Evolutionary conservation across 768 basidiomycete species (phyloP).

Genomic region (Suillus placidus): DNA sequence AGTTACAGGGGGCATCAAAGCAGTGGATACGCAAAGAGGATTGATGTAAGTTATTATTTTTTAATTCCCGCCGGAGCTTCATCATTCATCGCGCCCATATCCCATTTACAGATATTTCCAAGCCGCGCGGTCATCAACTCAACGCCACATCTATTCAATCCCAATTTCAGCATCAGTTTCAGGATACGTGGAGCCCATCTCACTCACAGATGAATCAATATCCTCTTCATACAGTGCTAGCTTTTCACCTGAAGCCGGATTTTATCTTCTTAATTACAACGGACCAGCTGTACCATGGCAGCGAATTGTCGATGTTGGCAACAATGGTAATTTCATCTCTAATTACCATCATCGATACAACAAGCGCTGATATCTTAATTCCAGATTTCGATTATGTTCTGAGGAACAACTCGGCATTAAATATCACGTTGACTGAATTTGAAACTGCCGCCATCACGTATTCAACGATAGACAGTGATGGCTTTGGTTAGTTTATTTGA

Average conservation of each 20-base stretch:
- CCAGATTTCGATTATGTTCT: constrained; percentile 67
- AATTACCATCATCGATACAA: constrained; percentile 4
- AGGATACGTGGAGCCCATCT: constrained; percentile 40
- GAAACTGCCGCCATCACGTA: constrained; percentile 70
- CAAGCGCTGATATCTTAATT: constrained; percentile 6
- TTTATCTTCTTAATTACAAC: constrained; percentile 76
- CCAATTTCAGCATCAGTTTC: constrained; percentile 58
- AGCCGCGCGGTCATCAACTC: constrained; percentile 81
- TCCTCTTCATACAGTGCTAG: constrained; percentile 62
- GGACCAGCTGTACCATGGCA: constrained; percentile 92
- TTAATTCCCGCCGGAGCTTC: constrained; percentile 34
- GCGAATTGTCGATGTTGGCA: constrained; percentile 62
- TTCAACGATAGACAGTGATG: constrained; percentile 78
- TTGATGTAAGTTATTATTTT: constrained; percentile 60
- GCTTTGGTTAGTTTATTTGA: constrained; percentile 57
- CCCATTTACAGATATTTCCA: constrained; percentile 73
- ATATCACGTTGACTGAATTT: constrained; percentile 64
- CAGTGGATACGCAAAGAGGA: constrained; percentile 66
- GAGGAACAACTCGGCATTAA: constrained; percentile 69
- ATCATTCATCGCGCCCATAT: constrained; percentile 22
- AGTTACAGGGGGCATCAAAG: constrained; percentile 73
- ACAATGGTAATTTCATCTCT: constrained; percentile 40
- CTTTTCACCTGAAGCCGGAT: constrained; percentile 87
- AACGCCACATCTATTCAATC: constrained; percentile 83
- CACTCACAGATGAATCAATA: constrained; percentile 53